These are phyloP conservation scores for Hymenoscyphus linearis DNA, from an alignment of 2,329 filamentous ascomycete genomes.

Conservation along the genomic window DNA sequence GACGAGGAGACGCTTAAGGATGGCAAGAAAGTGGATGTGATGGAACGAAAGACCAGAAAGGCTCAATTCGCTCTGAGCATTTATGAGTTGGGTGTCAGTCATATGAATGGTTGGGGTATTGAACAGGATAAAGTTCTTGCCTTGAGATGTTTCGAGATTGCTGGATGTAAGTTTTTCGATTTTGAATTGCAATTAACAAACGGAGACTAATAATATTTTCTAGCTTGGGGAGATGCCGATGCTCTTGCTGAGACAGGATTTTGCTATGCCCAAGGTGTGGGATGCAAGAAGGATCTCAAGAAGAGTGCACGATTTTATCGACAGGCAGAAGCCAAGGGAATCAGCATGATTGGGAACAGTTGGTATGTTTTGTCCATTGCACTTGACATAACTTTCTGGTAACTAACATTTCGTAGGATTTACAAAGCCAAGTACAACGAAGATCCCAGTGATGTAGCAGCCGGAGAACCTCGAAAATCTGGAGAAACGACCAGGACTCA, in stretches of 20 bases:
- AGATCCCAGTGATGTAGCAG: conserved; percentile 39
- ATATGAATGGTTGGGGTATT: conserved; percentile 98
- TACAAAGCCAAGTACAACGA: conserved; percentile 92
- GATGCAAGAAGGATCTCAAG: conserved; percentile 93
- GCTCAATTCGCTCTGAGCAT: conserved; percentile 94
- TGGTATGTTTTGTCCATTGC: conserved; percentile 60
- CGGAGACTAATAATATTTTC: conserved; percentile 24
- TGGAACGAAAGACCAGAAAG: conserved; percentile 75
- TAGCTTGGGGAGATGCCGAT: conserved; percentile 89
- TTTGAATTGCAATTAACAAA: neutral
- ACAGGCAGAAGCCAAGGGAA: conserved; percentile 83
- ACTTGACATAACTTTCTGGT: conserved; percentile 1
- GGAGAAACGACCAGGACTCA: conserved; percentile 30
- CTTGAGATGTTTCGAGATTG: conserved; percentile 92
- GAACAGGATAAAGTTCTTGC: conserved; percentile 86
- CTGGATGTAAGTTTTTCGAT: conserved; percentile 58
- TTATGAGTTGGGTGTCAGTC: conserved; percentile 92
- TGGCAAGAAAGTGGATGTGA: conserved; percentile 56
- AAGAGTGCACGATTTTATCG: conserved; percentile 90
- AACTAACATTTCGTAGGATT: conserved; percentile 56
- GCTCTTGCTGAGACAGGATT: conserved; percentile 91
- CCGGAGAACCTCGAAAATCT: conserved; percentile 31
- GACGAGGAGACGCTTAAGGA: conserved; percentile 65
- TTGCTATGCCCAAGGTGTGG: conserved; percentile 90
- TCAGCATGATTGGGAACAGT: conserved; percentile 97